phyloP scores from a whole-genome alignment of 345 rosid species.

The Melaleuca quinquenervia region DNA sequence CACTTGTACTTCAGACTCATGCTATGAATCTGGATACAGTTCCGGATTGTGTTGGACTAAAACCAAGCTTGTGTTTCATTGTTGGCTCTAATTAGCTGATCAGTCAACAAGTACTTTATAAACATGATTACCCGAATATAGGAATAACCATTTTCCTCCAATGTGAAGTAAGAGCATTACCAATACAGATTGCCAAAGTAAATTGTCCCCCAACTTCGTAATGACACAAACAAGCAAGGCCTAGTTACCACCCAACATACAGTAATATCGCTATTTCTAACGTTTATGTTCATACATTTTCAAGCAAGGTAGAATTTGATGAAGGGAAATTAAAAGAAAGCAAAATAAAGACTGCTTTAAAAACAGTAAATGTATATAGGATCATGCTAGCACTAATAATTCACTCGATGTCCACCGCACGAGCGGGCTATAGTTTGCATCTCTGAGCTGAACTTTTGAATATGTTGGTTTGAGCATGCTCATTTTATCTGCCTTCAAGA shows the following conservation, averaged over 20 bases:
- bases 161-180: neutral
- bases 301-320: neutral
- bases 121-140: too few species aligned
- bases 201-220: neutral
- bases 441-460: too few species aligned
- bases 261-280: neutral
- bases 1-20: too few species aligned
- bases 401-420: neutral
- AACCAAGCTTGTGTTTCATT: too few species aligned
- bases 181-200: neutral
- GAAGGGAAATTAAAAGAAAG: neutral
- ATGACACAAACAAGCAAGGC: neutral
- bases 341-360: neutral
- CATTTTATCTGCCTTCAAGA: conserved; percentile 1
- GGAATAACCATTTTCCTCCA: too few species aligned
- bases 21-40: too few species aligned
- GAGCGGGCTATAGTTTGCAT: neutral
- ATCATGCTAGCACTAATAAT: neutral
- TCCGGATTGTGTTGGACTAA: too few species aligned
- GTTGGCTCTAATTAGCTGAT: too few species aligned
- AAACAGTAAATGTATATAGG: neutral
- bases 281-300: neutral
- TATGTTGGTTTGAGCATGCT: too few species aligned
- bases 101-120: too few species aligned
- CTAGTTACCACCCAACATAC: neutral